Evolutionary conservation across 768 basidiomycete species (phyloP), one percentile per base, ranked within the genome.

Genomic region (Galerina sulciceps): DNA sequence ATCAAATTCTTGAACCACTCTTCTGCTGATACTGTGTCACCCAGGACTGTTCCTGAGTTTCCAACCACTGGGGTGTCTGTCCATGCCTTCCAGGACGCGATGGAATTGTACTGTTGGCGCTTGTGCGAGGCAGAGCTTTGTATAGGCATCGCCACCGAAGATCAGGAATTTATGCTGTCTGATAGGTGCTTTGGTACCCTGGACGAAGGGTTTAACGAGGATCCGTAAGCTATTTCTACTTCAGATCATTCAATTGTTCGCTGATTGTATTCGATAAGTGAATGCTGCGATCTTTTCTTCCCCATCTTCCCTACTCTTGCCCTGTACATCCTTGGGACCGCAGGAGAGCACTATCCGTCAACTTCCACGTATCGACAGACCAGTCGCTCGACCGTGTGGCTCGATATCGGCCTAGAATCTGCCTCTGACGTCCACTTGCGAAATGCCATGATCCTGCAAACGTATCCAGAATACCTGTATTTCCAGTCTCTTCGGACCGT

Each of bases 381-480:
- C 36, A 58, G 53, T 47, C 63, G 69, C 2, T 60, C 66, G 0
- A 68, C 66, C 6, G 62, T 78, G n/a, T 76, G 68, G 64, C 62
- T 86, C 38, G 77, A 82, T 50, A 72, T 81, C 18, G 85, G 83
- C 13, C 63, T 76, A 36, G 85, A 87, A 69, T 79, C 77, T 0
- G 76, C 78, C 0, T 73, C 75, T 1, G 86, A 87, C 68, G 79
- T 87, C n/a, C 82, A 85, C 63, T 73, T 87, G 26, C 81, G 86
- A 18, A 87, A 87, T 48, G 78, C 84, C 10, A 81, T 84, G 68
- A 74, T 86, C 44, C 78, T 87, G 13, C 83, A 83, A 63, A 80
- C 78, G 5, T 81, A 83, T 65, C 83, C 82, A 1, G 58, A 70
- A 6, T 73, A 70, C 43, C 72, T 86, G 17, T 81, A 82, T 63